Evolutionary conservation across 306 rosid genomes (phyloP).

Genomic region (Luffa acutangula): DNA sequence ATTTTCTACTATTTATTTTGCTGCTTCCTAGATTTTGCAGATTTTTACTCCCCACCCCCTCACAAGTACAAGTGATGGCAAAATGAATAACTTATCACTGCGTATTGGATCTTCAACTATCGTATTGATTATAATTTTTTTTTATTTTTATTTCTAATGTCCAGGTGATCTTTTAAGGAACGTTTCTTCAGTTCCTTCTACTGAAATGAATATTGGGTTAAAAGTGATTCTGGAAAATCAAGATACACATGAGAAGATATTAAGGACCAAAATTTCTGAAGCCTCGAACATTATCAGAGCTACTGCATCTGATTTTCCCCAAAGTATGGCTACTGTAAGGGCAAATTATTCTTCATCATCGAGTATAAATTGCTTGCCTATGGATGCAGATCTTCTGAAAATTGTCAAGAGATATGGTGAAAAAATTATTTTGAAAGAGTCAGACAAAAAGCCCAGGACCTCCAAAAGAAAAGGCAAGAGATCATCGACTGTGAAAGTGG

Average conservation of each 20-base stretch:
- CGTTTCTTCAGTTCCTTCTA: slow-evolving; percentile 13
- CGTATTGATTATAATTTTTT: neutral
- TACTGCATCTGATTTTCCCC: slow-evolving; percentile 34
- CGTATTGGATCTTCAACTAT: neutral
- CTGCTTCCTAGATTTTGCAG: neutral
- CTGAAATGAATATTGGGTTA: slow-evolving; percentile 41
- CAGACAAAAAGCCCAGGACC: slow-evolving; percentile 46
- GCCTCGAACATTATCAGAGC: slow-evolving; percentile 54
- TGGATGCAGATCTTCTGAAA: slow-evolving; percentile 55
- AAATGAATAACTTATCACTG: neutral
- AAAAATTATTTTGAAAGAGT: slow-evolving; percentile 50
- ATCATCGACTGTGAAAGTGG: slow-evolving; percentile 28
- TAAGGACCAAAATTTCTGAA: slow-evolving; percentile 40
- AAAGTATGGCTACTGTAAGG: slow-evolving; percentile 23
- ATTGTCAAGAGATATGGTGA: slow-evolving; percentile 50
- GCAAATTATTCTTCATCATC: slow-evolving; percentile 26
- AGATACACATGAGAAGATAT: slow-evolving; percentile 29
- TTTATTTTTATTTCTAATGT: neutral
- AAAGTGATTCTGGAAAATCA: slow-evolving; percentile 48
- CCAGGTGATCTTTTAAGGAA: slow-evolving; percentile 36
- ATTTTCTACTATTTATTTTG: neutral
- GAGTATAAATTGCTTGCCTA: slow-evolving; percentile 33
- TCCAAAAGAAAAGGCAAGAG: slow-evolving; percentile 50
- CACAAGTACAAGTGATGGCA: neutral
- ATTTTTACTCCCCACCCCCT: neutral